Evolutionary conservation across 306 rosid species (phyloP).

Genomic region (apple (Malus domestica)): DNA sequence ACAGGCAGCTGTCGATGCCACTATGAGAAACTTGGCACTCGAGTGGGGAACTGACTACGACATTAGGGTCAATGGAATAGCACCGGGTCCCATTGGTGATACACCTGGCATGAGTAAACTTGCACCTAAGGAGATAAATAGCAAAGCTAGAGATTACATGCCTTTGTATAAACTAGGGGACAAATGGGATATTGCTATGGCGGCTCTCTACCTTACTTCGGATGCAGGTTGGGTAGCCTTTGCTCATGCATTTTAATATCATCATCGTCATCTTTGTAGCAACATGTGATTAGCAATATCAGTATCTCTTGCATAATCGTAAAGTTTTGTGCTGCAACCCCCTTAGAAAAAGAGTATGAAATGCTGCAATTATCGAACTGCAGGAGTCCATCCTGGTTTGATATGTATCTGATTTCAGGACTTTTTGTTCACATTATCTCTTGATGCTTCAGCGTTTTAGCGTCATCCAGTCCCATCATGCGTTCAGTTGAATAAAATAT

Average conservation of each 20-base stretch:
- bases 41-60: conserved; percentile 97
- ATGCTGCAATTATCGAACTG: background rate
- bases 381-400: background rate
- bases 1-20: conserved; percentile 96
- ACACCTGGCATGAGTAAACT: conserved; percentile 90
- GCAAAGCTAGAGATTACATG: conserved; percentile 39
- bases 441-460: background rate
- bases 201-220: conserved; percentile 74
- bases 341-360: background rate
- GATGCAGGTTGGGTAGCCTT: conserved; percentile 63
- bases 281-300: background rate
- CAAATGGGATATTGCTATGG: conserved; percentile 96
- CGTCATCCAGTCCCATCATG: background rate
- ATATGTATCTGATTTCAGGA: background rate
- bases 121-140: conserved; percentile 56
- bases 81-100: conserved; percentile 85
- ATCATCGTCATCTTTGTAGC: background rate
- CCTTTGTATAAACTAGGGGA: conserved; percentile 75
- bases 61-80: conserved; percentile 88
- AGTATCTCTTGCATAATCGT: background rate
- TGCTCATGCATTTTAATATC: background rate
- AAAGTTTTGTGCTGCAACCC: background rate
- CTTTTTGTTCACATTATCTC: background rate
- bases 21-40: conserved; percentile 84
- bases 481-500: background rate